Evolutionary conservation across 2,329 filamentous ascomycete species (phyloP).

Genomic region (Exserohilum rostratum): DNA sequence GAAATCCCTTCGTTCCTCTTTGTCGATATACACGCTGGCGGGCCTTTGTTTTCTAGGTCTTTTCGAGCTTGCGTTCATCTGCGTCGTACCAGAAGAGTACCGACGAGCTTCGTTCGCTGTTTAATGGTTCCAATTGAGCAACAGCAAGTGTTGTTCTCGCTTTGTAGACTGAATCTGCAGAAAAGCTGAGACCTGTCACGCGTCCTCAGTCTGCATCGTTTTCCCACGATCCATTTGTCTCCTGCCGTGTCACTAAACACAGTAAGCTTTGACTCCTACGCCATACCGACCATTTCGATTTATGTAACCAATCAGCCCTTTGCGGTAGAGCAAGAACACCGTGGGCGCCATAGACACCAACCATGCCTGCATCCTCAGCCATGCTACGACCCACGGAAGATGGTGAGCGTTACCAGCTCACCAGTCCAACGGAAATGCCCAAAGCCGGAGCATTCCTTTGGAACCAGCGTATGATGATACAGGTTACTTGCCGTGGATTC

Average conservation of each 20-base stretch:
- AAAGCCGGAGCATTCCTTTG: conserved; percentile 64
- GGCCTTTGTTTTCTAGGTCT: conserved; percentile 7
- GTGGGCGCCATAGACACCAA: conserved; percentile 11
- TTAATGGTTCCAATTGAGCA: conserved; percentile 4
- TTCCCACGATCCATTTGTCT: conserved; percentile 15
- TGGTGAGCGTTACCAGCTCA: conserved; percentile 62
- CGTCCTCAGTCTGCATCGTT: conserved; percentile 12
- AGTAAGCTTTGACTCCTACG: conserved; percentile 38
- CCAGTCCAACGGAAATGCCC: conserved; percentile 62
- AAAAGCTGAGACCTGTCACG: conserved; percentile 14
- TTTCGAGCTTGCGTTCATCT: conserved; percentile 4
- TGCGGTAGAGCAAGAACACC: conserved; percentile 20
- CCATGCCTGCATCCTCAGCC: conserved; percentile 14
- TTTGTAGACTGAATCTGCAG: conserved; percentile 9
- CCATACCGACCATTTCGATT: conserved; percentile 25
- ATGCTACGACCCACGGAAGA: conserved; percentile 52
- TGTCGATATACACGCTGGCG: conserved; percentile 5
- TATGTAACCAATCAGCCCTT: conserved; percentile 33
- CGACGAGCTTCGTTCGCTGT: conserved; percentile 11
- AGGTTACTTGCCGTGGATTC: conserved; percentile 64
- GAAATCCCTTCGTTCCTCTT: conserved; percentile 13
- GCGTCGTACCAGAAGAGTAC: conserved; percentile 6
- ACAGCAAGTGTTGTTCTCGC: conserved; percentile 6
- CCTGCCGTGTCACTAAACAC: conserved; percentile 28
- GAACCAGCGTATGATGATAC: conserved; percentile 68